Conservation (phyloP, 2,329 filamentous ascomycete genomes). For the Ilyonectria destructans region DNA sequence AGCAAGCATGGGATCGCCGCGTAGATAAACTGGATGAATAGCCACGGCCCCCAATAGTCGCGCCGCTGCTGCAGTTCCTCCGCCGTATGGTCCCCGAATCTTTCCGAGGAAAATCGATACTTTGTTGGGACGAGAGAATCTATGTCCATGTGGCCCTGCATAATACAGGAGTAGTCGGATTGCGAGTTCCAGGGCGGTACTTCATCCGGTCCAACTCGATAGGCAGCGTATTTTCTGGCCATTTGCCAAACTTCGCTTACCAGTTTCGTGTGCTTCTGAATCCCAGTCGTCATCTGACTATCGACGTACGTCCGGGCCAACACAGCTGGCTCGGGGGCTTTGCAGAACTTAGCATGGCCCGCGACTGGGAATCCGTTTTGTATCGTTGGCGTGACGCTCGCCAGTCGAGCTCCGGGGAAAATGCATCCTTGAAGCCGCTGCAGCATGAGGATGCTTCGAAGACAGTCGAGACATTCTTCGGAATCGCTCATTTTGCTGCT, state of each 20-base stretch:
- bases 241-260: conserved; percentile 65
- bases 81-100: conserved; percentile 59
- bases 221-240: conserved; percentile 63
- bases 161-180: conserved; percentile 68
- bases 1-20: conserved; percentile 68
- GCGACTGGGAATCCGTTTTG: not conserved
- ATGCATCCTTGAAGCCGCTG: conserved; percentile 59
- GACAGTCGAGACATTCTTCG: conserved; percentile 51
- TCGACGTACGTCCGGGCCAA: not conserved
- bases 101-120: conserved; percentile 66
- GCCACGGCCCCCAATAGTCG: conserved; percentile 69
- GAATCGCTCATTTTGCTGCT: conserved; percentile 36
- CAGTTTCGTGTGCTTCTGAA: not conserved
- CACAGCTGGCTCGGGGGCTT: not conserved
- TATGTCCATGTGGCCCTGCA: conserved; percentile 66
- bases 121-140: conserved; percentile 67
- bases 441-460: conserved; percentile 61
- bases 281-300: not conserved
- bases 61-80: conserved; percentile 62
- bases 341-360: not conserved
- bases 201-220: conserved; percentile 61
- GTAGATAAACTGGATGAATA: conserved; percentile 68
- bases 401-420: conserved; percentile 16
- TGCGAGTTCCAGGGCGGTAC: conserved; percentile 61
- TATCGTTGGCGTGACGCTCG: not conserved